phyloP scores from a whole-genome alignment of 1,284 basidiomycete species.

The Schizopora paradoxa region DNA sequence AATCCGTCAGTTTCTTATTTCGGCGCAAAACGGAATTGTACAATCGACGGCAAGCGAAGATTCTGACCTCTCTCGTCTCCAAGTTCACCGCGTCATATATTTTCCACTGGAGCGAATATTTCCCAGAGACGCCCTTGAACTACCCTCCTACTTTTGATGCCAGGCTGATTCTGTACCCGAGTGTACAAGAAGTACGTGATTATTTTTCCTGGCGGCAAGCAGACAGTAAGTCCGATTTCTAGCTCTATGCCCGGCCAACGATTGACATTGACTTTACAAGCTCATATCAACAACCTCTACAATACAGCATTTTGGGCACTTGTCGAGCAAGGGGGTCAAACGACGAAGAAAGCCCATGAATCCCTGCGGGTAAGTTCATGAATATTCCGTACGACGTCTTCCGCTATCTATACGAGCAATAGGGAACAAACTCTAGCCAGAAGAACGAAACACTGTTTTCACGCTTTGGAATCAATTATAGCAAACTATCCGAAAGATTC shows the following conservation, averaged over 20 bases:
- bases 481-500: slow-evolving; percentile 66
- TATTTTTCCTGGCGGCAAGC: slow-evolving; percentile 96
- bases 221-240: slow-evolving; percentile 64
- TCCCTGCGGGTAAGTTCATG: slow-evolving; percentile 53
- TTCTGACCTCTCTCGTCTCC: slow-evolving; percentile 84
- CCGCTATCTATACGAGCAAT: slow-evolving; percentile 7
- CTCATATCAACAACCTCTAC: slow-evolving; percentile 97
- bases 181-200: slow-evolving; percentile 69
- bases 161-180: slow-evolving; percentile 82
- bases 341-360: slow-evolving; percentile 78
- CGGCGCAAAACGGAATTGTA: slow-evolving; percentile 73
- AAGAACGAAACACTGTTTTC: slow-evolving; percentile 91
- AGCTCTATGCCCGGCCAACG: slow-evolving; percentile 2
- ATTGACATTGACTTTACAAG: slow-evolving; percentile 37
- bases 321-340: slow-evolving; percentile 72
- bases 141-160: slow-evolving; percentile 94
- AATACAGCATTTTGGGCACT: slow-evolving; percentile 97
- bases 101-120: slow-evolving; percentile 78
- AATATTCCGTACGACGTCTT: neutral
- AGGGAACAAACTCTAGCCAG: slow-evolving; percentile 84
- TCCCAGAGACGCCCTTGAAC: slow-evolving; percentile 64
- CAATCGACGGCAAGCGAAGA: slow-evolving; percentile 85
- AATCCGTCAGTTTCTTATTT: slow-evolving; percentile 73
- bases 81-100: slow-evolving; percentile 92
- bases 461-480: slow-evolving; percentile 87